Evolutionary conservation across 2,329 filamentous ascomycete species (phyloP), one percentile per base, ranked within the genome.

Genomic region (Colletotrichum somersetense): DNA sequence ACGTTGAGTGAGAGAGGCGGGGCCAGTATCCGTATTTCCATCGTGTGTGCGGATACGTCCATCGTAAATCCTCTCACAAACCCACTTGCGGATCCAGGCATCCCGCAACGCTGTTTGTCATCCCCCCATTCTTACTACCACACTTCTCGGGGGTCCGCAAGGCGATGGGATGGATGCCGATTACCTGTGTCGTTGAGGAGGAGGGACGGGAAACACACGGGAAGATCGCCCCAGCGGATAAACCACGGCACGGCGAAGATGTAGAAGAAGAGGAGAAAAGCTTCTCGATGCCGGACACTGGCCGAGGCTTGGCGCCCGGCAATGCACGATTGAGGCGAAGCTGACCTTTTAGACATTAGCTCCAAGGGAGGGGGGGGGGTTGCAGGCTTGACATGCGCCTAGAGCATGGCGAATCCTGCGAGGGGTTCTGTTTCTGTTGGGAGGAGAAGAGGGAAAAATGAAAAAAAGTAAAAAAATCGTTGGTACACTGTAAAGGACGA

Each of bases 291-390:
- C 16, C 69, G 65, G 69, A 68, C 42, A 38, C 65, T 72, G 65
- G 20, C 69, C 69, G 65, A 72, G 53, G 55, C 40, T 52, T 35
- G 55, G 50, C 61, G 59, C 40, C 33, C 69, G 65, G 69, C 58
- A 69, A 35, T 68, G 69, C 65, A 69, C 5, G 58, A 40, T 30
- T 55, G 58, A 40, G 69, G 69, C 52, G 66, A 69, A 68, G 66
- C 65, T 40, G 52, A 30, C 44, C 50, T 14, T 42, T 42, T 8
- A 10, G 35, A 10, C 8, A 33, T 12, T 35, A 50, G 18, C 18
- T 18, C 46, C 26, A 12, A 46, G 20, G 20, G 20, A 23, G n/a
- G 57, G 38, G 16, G 35, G 35, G 58, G 20, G 50, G 44, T 42
- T 71, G 56, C 67, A 66, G 26, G 33, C 44, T 62, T 62, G 44